Evolutionary conservation across 2,329 filamentous ascomycete genomes (phyloP), one percentile per base, ranked within the genome.

Genomic region (Hypoxylon sp.): DNA sequence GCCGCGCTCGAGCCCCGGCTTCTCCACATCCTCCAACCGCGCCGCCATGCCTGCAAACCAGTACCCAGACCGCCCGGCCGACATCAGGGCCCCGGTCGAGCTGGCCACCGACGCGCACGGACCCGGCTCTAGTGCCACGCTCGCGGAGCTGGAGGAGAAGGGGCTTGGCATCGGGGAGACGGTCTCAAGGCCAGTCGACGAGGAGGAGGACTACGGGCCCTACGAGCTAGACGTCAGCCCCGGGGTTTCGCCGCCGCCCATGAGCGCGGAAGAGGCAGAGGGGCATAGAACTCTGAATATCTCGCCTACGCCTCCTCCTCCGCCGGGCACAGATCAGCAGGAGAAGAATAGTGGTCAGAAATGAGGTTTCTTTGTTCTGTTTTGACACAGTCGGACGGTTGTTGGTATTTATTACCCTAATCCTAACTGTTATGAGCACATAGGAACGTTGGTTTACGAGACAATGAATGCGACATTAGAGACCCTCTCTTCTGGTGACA

Each of bases 161-260:
- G 38, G n/a, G 13, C 6, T 23, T 2, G n/a, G 8, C 13, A n/a
- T 15, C 9, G 29, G 24, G 4, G 42, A 57, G 20, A 31, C 27
- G 7, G 10, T 18, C 7, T 3, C 24, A 0, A 63, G 38, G 27
- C n/a, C 38, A 8, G 33, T 31, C 15, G 29, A 21, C 21, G 26
- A 55, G 41, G 55, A 60, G 35, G 55, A 60, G 7, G 27, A 51
- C 6, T 18, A 46, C 31, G 59, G 54, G 10, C 45, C 74, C 17
- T 77, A 75, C 46, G 82, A 83, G 68, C 64, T 84, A 31, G 76
- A 80, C 50, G 81, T 78, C 18, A 74, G 72, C 6, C 74, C 73
- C 3, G 59, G 63, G 31, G 42, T 53, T 20, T 61, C 67, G 10
- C 63, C 66, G 6, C 46, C 60, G 24, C 62, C 51, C 9, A 52